Percentiles rank a stretch among this genome's conserved stretches.
Conservation (phyloP, 2,329 filamentous ascomycete genomes). For the Celoporthe dispersa region DNA sequence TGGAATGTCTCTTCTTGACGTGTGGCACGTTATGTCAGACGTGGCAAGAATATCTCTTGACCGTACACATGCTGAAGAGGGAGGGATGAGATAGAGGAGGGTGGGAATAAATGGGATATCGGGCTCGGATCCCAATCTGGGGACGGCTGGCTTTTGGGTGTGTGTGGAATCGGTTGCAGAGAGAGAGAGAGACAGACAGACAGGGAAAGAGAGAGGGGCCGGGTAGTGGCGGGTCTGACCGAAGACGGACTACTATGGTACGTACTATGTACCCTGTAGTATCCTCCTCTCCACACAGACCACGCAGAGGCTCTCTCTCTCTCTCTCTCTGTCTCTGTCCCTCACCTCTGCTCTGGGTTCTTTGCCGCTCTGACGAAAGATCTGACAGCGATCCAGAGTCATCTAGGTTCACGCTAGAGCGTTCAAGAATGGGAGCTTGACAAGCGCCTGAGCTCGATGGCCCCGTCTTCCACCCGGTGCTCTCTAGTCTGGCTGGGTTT, state of each 20-base stretch:
- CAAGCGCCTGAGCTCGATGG: background rate
- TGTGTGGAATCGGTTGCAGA: constrained; percentile 5
- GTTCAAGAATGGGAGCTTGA: background rate
- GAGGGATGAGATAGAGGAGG: constrained; percentile 18
- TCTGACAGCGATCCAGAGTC: background rate
- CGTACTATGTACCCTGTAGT: background rate
- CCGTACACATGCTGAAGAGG: background rate
- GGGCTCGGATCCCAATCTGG: constrained; percentile 7
- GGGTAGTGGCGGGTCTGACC: constrained; percentile 19
- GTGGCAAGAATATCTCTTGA: constrained; percentile 14
- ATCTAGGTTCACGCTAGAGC: constrained; percentile 4
- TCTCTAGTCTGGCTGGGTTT: background rate
- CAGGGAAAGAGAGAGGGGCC: background rate
- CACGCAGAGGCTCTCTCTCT: background rate
- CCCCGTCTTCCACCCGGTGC: background rate
- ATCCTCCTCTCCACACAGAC: background rate
- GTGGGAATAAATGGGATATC: constrained; percentile 23
- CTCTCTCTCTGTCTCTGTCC: background rate
- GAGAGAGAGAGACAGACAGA: background rate
- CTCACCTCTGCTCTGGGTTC: too few relatives aligned
- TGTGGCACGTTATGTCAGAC: constrained; percentile 26
- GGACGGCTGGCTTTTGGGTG: constrained; percentile 6
- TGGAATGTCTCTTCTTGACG: background rate
- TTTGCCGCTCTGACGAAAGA: background rate
- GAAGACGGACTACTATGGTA: constrained; percentile 1